Percentiles rank a stretch among this genome's conserved stretches.
phyloP scores from a whole-genome alignment of 495 filamentous ascomycete genomes.

The Xylaria bambusicola region DNA sequence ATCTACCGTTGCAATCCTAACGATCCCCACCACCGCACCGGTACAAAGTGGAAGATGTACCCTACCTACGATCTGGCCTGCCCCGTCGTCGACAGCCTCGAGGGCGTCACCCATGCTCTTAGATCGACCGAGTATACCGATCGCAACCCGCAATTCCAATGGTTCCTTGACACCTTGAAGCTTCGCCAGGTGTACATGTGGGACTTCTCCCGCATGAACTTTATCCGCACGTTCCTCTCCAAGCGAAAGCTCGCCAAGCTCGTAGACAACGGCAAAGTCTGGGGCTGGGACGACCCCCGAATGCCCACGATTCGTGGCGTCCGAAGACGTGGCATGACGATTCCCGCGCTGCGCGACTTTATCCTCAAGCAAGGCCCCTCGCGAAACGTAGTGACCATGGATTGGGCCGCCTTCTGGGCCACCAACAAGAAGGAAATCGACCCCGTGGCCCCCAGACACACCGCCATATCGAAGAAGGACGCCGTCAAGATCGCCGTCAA shows the following conservation, averaged over 20 bases:
- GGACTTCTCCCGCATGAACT: constrained; percentile 98
- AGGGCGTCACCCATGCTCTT: constrained; percentile 93
- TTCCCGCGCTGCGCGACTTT: constrained; percentile 84
- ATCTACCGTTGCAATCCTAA: constrained; percentile 87
- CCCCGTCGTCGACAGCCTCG: constrained; percentile 85
- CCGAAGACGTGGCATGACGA: constrained; percentile 85
- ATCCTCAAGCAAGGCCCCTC: constrained; percentile 91
- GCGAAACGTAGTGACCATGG: constrained; percentile 84
- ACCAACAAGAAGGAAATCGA: constrained; percentile 96
- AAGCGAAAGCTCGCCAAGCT: constrained; percentile 96
- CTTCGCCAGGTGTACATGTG: constrained; percentile 91
- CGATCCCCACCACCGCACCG: constrained; percentile 84
- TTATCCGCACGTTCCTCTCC: constrained; percentile 83
- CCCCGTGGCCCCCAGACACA: constrained; percentile 82
- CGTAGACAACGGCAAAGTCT: constrained; percentile 81
- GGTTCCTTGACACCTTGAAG: constrained; percentile 85
- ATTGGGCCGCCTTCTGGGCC: constrained; percentile 92
- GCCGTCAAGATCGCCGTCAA: constrained; percentile 67
- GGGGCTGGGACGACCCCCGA: constrained; percentile 94
- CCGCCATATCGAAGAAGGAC: constrained; percentile 69
- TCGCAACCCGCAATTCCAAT: constrained; percentile 95
- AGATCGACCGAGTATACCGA: constrained; percentile 97
- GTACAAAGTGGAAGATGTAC: constrained; percentile 89
- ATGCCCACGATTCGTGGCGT: constrained; percentile 93
- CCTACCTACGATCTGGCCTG: constrained; percentile 95